These are phyloP conservation scores for Isoetes engelmannii DNA, from an alignment of 83 land plant species.

Conservation along the genomic window DNA sequence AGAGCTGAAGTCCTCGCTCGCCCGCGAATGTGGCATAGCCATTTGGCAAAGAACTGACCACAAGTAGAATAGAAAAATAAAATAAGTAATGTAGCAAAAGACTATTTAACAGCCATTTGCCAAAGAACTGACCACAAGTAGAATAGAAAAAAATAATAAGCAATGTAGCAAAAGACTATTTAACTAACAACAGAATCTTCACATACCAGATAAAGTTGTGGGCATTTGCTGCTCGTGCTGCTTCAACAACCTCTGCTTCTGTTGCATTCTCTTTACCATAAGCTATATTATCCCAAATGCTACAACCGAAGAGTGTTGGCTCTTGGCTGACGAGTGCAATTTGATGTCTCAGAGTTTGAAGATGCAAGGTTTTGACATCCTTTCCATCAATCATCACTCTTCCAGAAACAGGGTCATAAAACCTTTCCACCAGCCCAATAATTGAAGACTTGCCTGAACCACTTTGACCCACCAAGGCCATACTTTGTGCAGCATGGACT, in stretches of 20 bases:
- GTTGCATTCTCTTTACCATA: conserved; percentile 25
- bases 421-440: conserved; percentile 22
- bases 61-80: too few relatives aligned
- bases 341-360: conserved; percentile 16
- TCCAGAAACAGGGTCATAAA: conserved; percentile 23
- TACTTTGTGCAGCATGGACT: conserved; percentile 13
- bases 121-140: neutral
- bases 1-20: neutral
- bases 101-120: neutral
- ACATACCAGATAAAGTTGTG: conserved; percentile 21
- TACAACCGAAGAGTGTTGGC: conserved; percentile 25
- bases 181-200: too few relatives aligned
- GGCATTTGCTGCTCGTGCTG: conserved; percentile 25
- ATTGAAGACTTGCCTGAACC: conserved; percentile 32
- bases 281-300: conserved; percentile 25
- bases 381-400: conserved; percentile 17
- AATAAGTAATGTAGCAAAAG: too few relatives aligned
- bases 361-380: conserved; percentile 17
- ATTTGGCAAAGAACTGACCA: conserved; percentile 3
- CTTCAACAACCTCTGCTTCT: conserved; percentile 24
- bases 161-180: too few relatives aligned
- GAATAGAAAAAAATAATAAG: neutral
- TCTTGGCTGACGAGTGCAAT: conserved; percentile 28
- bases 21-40: neutral
- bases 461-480: conserved; percentile 26